Evolutionary conservation across 805 yeast species (phyloP).

Genomic region (Isabelozyma gotoi): DNA sequence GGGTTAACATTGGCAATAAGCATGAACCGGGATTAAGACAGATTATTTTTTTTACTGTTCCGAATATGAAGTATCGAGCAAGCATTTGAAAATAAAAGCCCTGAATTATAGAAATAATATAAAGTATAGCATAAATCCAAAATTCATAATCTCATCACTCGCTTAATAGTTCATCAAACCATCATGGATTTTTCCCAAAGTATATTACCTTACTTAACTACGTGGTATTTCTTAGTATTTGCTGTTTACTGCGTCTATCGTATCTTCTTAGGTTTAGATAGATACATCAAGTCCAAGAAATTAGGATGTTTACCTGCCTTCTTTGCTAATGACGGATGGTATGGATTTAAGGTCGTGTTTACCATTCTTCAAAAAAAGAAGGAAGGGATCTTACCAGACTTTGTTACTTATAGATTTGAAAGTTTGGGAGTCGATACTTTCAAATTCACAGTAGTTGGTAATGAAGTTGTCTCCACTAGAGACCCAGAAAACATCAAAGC

Average conservation of each 20-base stretch:
- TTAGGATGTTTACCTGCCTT: constrained; percentile 9
- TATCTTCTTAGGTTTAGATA: background rate
- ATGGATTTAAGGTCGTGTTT: constrained; percentile 17
- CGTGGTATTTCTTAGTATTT: background rate
- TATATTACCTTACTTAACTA: background rate
- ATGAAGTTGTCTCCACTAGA: constrained; percentile 20
- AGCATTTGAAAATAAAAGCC: too few relatives aligned
- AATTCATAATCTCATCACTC: too few relatives aligned
- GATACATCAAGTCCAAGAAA: constrained; percentile 3
- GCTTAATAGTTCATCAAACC: background rate
- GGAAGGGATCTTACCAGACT: constrained; percentile 20
- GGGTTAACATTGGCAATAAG: too few relatives aligned
- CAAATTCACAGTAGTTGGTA: constrained; percentile 16
- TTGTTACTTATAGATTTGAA: constrained; percentile 11
- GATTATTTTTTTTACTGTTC: too few relatives aligned
- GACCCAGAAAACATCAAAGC: constrained; percentile 46
- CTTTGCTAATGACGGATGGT: constrained; percentile 5
- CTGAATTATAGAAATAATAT: too few relatives aligned
- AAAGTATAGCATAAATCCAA: too few relatives aligned
- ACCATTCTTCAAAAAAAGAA: constrained; percentile 10
- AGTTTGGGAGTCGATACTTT: constrained; percentile 6
- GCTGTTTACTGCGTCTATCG: background rate
- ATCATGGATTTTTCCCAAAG: background rate
- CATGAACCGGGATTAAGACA: too few relatives aligned
- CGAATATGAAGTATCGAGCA: too few relatives aligned